Percentiles rank a stretch among this genome's conserved stretches.
These are phyloP conservation scores for Penicillium egyptiacum DNA, from an alignment of 495 filamentous ascomycete genomes.

Conservation along the genomic window DNA sequence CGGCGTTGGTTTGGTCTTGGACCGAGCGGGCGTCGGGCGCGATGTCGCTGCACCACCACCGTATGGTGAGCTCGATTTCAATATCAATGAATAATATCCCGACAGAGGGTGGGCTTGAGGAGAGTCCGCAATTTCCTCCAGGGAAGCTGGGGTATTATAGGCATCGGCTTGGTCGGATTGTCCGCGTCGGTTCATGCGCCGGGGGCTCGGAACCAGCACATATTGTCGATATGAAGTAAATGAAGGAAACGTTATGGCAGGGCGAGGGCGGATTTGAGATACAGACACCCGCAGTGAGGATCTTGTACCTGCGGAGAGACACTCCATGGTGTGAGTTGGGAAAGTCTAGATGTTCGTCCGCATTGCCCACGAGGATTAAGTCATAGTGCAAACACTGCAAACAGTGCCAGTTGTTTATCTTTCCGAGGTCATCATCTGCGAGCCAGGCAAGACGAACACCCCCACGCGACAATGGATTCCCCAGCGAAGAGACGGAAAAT, in stretches of 20 bases:
- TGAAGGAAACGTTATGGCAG: background rate
- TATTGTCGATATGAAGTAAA: conserved; percentile 17
- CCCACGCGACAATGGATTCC: conserved; percentile 35
- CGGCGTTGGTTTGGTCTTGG: conserved; percentile 30
- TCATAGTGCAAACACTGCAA: conserved; percentile 48
- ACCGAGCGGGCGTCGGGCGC: conserved; percentile 22
- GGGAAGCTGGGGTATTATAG: conserved; percentile 15
- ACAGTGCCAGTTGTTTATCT: conserved; percentile 34
- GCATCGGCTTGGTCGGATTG: conserved; percentile 12
- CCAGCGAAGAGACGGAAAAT: conserved; percentile 65
- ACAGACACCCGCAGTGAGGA: conserved; percentile 20
- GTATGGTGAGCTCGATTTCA: conserved; percentile 34
- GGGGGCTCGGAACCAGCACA: conserved; percentile 22
- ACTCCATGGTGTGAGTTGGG: conserved; percentile 33
- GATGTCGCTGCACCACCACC: conserved; percentile 25
- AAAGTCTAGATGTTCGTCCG: conserved; percentile 2
- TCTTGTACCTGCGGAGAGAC: conserved; percentile 22
- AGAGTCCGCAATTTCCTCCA: conserved; percentile 10
- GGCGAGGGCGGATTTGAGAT: background rate
- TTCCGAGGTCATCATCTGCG: conserved; percentile 6
- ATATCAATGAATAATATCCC: conserved; percentile 43
- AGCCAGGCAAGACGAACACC: conserved; percentile 13
- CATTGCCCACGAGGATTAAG: conserved; percentile 28
- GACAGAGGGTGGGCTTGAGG: conserved; percentile 44
- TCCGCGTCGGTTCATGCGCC: conserved; percentile 25